These are phyloP conservation scores for Paraphoma sp. DNA, from an alignment of 2,329 filamentous ascomycete genomes.

Conservation along the genomic window DNA sequence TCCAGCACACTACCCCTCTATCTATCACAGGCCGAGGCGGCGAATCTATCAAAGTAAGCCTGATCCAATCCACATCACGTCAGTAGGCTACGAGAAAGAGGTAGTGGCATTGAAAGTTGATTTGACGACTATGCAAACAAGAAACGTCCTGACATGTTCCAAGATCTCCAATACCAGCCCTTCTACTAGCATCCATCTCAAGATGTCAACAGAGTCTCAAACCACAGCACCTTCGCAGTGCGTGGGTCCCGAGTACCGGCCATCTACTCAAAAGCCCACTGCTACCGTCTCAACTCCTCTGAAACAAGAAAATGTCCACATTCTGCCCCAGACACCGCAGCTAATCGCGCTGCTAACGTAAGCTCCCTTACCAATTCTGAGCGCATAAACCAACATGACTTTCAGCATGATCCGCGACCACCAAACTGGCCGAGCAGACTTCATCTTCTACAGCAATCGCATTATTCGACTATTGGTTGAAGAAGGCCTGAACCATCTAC, in stretches of 20 bases:
- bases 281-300: constrained; percentile 89
- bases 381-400: background rate
- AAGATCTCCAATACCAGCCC: background rate
- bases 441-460: constrained; percentile 98
- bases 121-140: too few species aligned
- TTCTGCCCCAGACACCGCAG: constrained; percentile 91
- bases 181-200: constrained; percentile 2
- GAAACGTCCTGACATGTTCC: background rate
- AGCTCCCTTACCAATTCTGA: constrained; percentile 51
- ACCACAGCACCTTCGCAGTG: constrained; percentile 60
- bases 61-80: background rate
- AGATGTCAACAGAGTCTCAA: constrained; percentile 37
- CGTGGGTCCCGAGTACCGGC: constrained; percentile 81
- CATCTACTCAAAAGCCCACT: constrained; percentile 78
- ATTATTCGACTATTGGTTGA: constrained; percentile 97
- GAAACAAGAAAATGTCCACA: constrained; percentile 83
- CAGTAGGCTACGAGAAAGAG: background rate
- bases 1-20: constrained; percentile 4
- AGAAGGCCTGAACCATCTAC: constrained; percentile 95
- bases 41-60: background rate
- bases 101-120: too few species aligned
- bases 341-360: constrained; percentile 97
- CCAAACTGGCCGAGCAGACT: constrained; percentile 88
- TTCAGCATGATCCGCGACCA: constrained; percentile 92
- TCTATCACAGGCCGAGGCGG: constrained; percentile 4